These are phyloP conservation scores for Alternaria sp. DNA, from an alignment of 2,329 filamentous ascomycete species.

Conservation along the genomic window DNA sequence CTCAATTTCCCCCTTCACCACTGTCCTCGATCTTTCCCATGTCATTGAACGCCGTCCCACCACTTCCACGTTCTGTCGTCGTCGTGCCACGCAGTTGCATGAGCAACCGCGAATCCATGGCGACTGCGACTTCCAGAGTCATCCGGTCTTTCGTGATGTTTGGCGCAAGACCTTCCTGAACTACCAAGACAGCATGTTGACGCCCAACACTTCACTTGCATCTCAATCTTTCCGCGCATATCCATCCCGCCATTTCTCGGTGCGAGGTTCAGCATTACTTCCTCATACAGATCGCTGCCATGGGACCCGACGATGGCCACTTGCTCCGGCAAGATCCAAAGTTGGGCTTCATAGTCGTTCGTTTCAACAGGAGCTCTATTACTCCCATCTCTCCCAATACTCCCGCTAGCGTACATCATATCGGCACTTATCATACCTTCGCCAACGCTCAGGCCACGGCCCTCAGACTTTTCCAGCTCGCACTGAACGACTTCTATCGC, in stretches of 20 bases:
- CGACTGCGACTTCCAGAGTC: neutral
- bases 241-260: neutral
- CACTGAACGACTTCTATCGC: neutral
- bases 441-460: neutral
- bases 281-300: neutral
- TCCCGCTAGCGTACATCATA: neutral
- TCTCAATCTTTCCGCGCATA: neutral
- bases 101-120: neutral
- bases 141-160: neutral
- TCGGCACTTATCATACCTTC: slow-evolving; percentile 4
- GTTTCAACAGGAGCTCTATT: neutral
- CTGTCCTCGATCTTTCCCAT: neutral
- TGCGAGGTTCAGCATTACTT: neutral
- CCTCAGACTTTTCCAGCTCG: neutral
- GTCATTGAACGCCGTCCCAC: neutral
- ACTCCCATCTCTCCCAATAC: neutral
- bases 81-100: neutral
- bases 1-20: neutral
- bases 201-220: neutral
- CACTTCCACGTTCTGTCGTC: neutral
- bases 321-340: neutral
- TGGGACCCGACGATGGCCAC: neutral
- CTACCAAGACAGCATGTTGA: neutral
- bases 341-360: neutral
- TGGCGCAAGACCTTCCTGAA: neutral